Evolutionary conservation across 352 stramenopile genomes (phyloP).

Genomic region (Phytophthora citrophthora): DNA sequence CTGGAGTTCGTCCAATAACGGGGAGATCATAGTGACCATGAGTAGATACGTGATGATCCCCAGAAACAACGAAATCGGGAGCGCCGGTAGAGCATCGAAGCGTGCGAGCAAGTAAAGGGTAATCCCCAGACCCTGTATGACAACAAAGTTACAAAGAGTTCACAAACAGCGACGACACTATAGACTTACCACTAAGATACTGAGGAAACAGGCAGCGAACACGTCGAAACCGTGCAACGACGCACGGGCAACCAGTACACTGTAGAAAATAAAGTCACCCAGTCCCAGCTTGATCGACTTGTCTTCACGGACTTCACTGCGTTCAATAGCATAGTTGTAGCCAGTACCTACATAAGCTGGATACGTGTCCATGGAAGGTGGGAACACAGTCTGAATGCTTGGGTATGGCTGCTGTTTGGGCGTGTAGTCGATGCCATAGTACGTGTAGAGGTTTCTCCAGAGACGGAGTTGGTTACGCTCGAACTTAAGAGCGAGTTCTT

Average conservation of each 20-base stretch:
- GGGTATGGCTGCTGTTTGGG: constrained; percentile 44
- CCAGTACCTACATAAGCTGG: constrained; percentile 25
- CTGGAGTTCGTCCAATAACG: constrained; percentile 44
- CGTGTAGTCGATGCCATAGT: constrained; percentile 47
- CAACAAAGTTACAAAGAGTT: neutral
- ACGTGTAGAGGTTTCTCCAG: constrained; percentile 57
- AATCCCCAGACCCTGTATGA: constrained; percentile 69
- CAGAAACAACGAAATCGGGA: constrained; percentile 96
- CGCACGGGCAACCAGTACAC: constrained; percentile 94
- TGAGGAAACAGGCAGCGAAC: constrained; percentile 92
- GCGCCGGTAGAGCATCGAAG: constrained; percentile 93
- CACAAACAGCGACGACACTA: neutral
- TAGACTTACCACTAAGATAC: constrained; percentile 88
- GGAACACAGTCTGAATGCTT: constrained; percentile 26
- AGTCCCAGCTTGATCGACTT: constrained; percentile 91
- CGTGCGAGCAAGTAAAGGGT: constrained; percentile 95
- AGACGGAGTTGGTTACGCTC: constrained; percentile 38
- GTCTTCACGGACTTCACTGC: constrained; percentile 37
- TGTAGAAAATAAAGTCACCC: constrained; percentile 99
- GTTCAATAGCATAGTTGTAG: constrained; percentile 24
- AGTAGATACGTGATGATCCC: constrained; percentile 62
- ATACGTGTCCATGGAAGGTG: constrained; percentile 25
- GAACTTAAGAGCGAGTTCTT: constrained; percentile 43
- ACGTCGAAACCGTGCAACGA: constrained; percentile 92
- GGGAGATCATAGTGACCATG: constrained; percentile 35